Base-by-base conservation (phyloP, 2,329 filamentous ascomycete genomes). In the Tolypocladium ophioglossoides region DNA sequence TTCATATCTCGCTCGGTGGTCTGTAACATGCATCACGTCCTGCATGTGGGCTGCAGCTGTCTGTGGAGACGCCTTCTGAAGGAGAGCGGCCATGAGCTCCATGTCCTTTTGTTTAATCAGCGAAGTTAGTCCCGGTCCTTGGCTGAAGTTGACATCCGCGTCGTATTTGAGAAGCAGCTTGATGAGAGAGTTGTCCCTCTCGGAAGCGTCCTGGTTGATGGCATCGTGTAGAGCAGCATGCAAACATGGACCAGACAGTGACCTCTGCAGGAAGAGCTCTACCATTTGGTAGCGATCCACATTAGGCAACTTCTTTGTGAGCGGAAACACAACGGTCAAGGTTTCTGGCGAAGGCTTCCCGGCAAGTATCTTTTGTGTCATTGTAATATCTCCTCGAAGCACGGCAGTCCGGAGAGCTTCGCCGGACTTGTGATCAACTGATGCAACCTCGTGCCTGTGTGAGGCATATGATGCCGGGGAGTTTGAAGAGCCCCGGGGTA, bases 71-170 rank as follows among this genome's bases (percentile, higher is more conserved):
- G 74, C 74, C 37, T 72, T 74, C 41, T 72, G 67, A 3, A 82
- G 65, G 8, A 83, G 59, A 0, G 67, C 69, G 18, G 71, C 67
- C 1, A 83, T 61, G 0, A 83, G 65, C 0, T 63, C 63, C 1
- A 76, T 53, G 50, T 83, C 78, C 34, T 70, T 73, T 53, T 78
- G 75, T 2, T 64, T 57, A 20, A 83, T 75, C 0, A 79, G 74
- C 0, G 74, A 69, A 0, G 72, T 64, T 16, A 83, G 68, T 2
- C 72, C 74, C n/a, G 73, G 68, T 0, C 78, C 78, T 30, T 76
- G 73, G 44, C 77, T 76, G 53, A 76, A 78, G 57, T 80, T 81
- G 39, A 80, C 72, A 50, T 82, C 78, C 4, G 77, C 77, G 16
- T 77, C 74, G 56, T 79, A 69, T 2, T 72, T 69, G 6, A 84